Evolutionary conservation across 192 early-diverging fungal genomes (phyloP), one percentile per base, ranked within the genome.

Genomic region (Coemansia brasiliensis): DNA sequence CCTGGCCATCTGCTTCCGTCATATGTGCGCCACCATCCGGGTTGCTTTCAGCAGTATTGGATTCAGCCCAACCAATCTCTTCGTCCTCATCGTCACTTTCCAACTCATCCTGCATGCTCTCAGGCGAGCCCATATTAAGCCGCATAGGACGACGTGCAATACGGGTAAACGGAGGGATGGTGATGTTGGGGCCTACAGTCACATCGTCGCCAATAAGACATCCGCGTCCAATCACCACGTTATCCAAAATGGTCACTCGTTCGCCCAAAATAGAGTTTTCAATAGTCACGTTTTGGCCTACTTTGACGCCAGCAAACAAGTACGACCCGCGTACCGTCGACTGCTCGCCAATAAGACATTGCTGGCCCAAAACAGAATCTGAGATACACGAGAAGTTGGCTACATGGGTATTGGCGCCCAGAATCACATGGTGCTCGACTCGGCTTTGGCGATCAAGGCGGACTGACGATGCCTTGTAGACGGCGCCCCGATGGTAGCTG

Each of bases 381-480:
- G 79, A 69, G 9, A 97, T 81, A 6, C 66, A 65, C 13, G 90
- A 79, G 22, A 85, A 81, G 54, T 91, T 87, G 0, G 91, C 90
- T 61, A 99, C 86, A 11, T 79, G 67, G 2, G 92, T 86, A 41
- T 83, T 79, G 27, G 79, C 64, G 3, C 96, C 96, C 48, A 98
- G 86, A 46, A 89, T 81, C 5, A 96, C 92, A 56, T 92, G 85
- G 53, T 88, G 85, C 53, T 86, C 83, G 9, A 96, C 76, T 2
- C 55, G 57, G 58, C 63, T 73, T 35, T 71, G 83, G 69, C 89
- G 87, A 32, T 86, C 87, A 59, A 95, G 69, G 4, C 84, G 73
- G n/a, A 92, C 88, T 21, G 83, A 74, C 44, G 79, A 60, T 40
- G 89, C 90, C 72, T 92, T 94, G 78, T 97, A 97, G 39, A 95